Evolutionary conservation across 768 basidiomycete species (phyloP).

Genomic region (Suillus luteus): DNA sequence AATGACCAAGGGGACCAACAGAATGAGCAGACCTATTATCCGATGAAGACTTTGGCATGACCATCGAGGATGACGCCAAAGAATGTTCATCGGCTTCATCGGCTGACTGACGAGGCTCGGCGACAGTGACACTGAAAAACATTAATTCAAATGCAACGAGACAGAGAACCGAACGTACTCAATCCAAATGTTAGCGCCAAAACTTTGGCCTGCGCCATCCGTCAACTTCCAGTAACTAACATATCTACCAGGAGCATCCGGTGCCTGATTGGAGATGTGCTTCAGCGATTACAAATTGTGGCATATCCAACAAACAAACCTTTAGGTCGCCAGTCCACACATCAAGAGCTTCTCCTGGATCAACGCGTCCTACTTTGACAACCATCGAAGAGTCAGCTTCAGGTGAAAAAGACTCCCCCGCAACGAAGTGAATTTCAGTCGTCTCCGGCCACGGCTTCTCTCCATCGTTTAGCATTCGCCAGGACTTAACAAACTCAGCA

Average conservation of each 20-base stretch:
- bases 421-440: conserved; percentile 71
- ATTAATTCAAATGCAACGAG: conserved; percentile 9
- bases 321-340: conserved; percentile 77
- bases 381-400: conserved; percentile 30
- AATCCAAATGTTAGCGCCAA: conserved; percentile 75
- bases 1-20: conserved; percentile 10
- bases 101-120: conserved; percentile 41
- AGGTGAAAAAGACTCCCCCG: conserved; percentile 60
- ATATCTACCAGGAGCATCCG: conserved; percentile 71
- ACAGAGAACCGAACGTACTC: conserved; percentile 54
- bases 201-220: conserved; percentile 57
- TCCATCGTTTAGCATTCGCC: conserved; percentile 74
- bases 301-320: conserved; percentile 37
- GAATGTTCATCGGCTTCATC: conserved; percentile 46
- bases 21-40: conserved; percentile 22
- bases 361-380: conserved; percentile 57
- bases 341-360: conserved; percentile 59
- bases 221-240: conserved; percentile 76
- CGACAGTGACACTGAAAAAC: conserved; percentile 61
- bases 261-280: conserved; percentile 48
- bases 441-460: conserved; percentile 62
- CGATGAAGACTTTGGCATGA: conserved; percentile 55
- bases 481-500: conserved; percentile 84
- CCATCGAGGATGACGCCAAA: conserved; percentile 64
- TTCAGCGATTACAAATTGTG: neutral